Base-by-base conservation (phyloP, 257 asterid species). In the Plantago major region DNA sequence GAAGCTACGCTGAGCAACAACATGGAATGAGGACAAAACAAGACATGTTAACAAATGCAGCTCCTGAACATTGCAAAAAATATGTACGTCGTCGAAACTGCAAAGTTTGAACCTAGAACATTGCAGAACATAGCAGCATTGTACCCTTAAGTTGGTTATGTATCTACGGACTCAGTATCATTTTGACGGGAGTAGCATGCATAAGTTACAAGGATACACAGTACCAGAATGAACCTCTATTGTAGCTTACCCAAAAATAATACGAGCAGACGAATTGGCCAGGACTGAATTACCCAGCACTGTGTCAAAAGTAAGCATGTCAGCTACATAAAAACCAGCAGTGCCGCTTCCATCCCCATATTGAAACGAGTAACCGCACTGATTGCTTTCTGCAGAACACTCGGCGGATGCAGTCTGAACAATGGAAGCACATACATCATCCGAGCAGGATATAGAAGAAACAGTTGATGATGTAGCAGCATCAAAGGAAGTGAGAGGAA, bases 341-440 rank as follows among this genome's bases (percentile, higher is more conserved):
- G 95, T 90, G 60, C 94, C 89, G 71, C 96, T 90, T 63, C 95
- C 96, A 75, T 90, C 98, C 37, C 89, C 95, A 63, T 90, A 90
- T 43, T 78, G 83, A 72, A 87, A 82, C 4, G 84, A 65, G 68
- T 85, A 90, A 48, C 84, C 81, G 70, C 98, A 87, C 66, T 63
- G 82, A 73, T 84, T 81, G 71, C 69, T 74, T 70, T 76, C 86
- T 26, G 79, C 63, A 28, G 83, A 73, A 79, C 96, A 90, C 64
- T 84, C 86, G 28, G 89, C 86, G 44, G 87, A 73, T 47, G 85
- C 76, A 14, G 71, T 70, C 72, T 67, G 79, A 63, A 83, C 73
- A 55, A 83, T 74, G 71, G 97, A 79, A 78, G 87, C 64, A 57
- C 97, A 90, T 48, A 76, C 62, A 42, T 75, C 55, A 73, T 88